These are phyloP conservation scores for Pezizomycotina sp. DNA, from an alignment of 2,329 filamentous ascomycete species.

Conservation along the genomic window DNA sequence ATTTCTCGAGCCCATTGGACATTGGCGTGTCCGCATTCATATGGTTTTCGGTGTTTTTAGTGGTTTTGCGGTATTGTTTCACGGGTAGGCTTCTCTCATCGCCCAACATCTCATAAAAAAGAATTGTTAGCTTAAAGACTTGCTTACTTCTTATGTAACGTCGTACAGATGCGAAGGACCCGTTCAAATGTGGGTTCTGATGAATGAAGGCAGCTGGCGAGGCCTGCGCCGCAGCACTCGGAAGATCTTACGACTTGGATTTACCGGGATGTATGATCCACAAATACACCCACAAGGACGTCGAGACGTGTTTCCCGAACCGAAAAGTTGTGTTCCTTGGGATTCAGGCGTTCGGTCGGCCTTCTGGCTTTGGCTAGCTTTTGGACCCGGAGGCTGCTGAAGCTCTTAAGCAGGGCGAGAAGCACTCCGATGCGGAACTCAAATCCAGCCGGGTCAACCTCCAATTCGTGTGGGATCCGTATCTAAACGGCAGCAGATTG, in stretches of 20 bases:
- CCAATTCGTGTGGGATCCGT: slow-evolving; percentile 48
- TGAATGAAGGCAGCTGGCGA: slow-evolving; percentile 39
- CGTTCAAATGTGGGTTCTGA: slow-evolving; percentile 39
- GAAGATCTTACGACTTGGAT: slow-evolving; percentile 39
- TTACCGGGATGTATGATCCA: slow-evolving; percentile 44
- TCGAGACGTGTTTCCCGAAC: slow-evolving; percentile 37
- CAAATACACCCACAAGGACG: slow-evolving; percentile 38
- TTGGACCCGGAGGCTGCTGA: slow-evolving; percentile 28
- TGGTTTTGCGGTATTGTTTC: too few relatives aligned
- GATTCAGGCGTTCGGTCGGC: slow-evolving; percentile 45
- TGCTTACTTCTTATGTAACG: too few relatives aligned
- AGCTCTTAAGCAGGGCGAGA: slow-evolving; percentile 27
- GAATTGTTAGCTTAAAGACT: too few relatives aligned
- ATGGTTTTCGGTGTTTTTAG: too few relatives aligned
- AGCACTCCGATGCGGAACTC: slow-evolving; percentile 35
- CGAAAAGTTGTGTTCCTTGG: slow-evolving; percentile 43
- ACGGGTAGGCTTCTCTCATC: too few relatives aligned
- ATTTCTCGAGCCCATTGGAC: too few relatives aligned
- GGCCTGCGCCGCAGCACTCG: slow-evolving; percentile 11
- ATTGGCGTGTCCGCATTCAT: too few relatives aligned
- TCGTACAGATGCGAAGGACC: slow-evolving; percentile 32
- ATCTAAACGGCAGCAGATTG: slow-evolving; percentile 37
- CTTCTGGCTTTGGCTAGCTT: slow-evolving; percentile 40
- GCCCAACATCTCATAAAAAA: too few relatives aligned
- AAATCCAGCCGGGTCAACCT: slow-evolving; percentile 34